Conservation (phyloP, 2,329 filamentous ascomycete genomes). For the Phaeosphaeriaceae sp. region DNA sequence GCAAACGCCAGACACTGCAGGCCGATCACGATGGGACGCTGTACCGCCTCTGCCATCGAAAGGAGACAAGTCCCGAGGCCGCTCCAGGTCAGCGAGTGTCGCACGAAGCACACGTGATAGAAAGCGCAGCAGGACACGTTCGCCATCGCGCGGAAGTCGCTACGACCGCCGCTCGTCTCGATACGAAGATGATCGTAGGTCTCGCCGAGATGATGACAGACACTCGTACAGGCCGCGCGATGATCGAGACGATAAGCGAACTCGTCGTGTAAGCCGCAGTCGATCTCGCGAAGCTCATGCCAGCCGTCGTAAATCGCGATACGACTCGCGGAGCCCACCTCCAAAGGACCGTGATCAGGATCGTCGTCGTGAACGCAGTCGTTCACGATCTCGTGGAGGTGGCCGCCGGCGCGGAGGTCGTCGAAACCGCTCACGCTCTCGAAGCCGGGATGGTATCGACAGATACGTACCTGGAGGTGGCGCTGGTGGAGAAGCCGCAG, state of each 20-base stretch:
- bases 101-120: conserved; percentile 30
- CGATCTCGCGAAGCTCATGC: conserved; percentile 39
- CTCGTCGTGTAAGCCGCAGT: conserved; percentile 38
- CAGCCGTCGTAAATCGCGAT: conserved; percentile 37
- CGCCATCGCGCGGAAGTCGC: conserved; percentile 42
- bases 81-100: conserved; percentile 41
- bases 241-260: conserved; percentile 35
- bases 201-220: conserved; percentile 33
- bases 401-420: conserved; percentile 23
- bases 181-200: conserved; percentile 30
- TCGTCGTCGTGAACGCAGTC: conserved; percentile 33
- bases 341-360: conserved; percentile 25
- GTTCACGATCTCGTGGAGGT: conserved; percentile 28
- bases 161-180: conserved; percentile 35
- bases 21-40: conserved; percentile 34
- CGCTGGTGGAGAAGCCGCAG: neutral
- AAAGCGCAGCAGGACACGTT: conserved; percentile 39
- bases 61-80: conserved; percentile 30
- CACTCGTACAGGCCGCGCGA: conserved; percentile 36
- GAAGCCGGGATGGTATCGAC: conserved; percentile 49
- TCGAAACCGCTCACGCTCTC: conserved; percentile 28
- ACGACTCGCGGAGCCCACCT: conserved; percentile 35
- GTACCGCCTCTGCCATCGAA: conserved; percentile 31
- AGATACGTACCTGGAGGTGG: conserved; percentile 44
- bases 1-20: conserved; percentile 16